Conservation (phyloP, 345 rosid species). For the Linum usitatissimum region DNA sequence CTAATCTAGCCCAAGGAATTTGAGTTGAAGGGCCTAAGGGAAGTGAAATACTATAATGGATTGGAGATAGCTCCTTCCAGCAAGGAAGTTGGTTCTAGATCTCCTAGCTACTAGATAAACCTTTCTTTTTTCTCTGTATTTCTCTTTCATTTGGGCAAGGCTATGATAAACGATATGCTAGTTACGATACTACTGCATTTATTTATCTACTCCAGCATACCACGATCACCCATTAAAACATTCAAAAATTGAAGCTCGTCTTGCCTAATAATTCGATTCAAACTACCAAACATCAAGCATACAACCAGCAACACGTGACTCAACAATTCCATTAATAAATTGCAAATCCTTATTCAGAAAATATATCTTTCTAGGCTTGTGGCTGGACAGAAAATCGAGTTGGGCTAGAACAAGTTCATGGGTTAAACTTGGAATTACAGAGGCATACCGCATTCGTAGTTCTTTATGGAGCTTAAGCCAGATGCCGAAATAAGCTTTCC, state of each 20-base stretch:
- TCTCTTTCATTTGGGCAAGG: background rate
- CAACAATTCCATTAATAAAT: background rate
- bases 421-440: background rate
- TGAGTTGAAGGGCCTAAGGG: no score
- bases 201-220: background rate
- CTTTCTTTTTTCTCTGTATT: background rate
- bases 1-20: no score
- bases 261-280: background rate
- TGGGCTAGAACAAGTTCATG: background rate
- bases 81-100: no score
- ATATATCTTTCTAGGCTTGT: no score
- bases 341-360: background rate
- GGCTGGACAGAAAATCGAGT: no score
- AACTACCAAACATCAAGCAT: background rate
- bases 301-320: background rate
- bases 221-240: background rate
- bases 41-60: no score
- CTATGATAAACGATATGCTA: background rate
- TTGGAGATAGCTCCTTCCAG: no score
- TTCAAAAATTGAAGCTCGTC: background rate
- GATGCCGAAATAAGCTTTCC: constrained; percentile 81
- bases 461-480: constrained; percentile 77
- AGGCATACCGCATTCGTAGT: constrained; percentile 77
- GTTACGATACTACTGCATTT: background rate
- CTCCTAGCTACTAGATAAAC: background rate